These are phyloP conservation scores for Spizellomyces punctatus DNA, from an alignment of 192 early-diverging fungal species.

Conservation along the genomic window DNA sequence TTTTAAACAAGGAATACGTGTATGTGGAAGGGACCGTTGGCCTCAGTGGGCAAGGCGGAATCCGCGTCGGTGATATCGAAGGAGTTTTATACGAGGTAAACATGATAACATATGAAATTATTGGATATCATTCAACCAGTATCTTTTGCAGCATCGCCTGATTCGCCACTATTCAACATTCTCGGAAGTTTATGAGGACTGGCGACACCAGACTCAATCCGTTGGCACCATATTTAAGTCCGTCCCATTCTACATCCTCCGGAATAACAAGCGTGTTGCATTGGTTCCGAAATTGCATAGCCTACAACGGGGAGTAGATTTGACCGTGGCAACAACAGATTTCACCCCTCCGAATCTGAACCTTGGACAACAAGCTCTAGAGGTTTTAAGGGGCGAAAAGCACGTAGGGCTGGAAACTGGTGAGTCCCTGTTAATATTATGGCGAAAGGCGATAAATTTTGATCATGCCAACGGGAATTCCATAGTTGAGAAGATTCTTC, in stretches of 20 bases:
- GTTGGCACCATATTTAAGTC: neutral
- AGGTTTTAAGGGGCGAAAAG: neutral
- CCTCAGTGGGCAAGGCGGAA: no score
- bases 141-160: neutral
- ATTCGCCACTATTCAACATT: neutral
- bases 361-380: conserved; percentile 7
- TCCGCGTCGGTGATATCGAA: no score
- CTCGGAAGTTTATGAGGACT: neutral
- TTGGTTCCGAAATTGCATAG: neutral
- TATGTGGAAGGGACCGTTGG: no score
- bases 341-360: neutral
- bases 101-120: no score
- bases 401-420: conserved; percentile 4
- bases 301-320: neutral
- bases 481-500: conserved; percentile 3
- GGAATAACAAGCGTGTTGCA: neutral
- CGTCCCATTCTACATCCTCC: neutral
- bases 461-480: neutral
- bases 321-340: neutral
- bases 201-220: conserved; percentile 1
- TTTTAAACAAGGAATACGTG: no score
- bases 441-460: neutral
- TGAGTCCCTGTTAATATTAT: neutral
- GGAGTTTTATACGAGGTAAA: no score
- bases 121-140: no score